Base-by-base conservation (phyloP, 2,329 filamentous ascomycete genomes). In the Chrysoporthe puriensis region DNA sequence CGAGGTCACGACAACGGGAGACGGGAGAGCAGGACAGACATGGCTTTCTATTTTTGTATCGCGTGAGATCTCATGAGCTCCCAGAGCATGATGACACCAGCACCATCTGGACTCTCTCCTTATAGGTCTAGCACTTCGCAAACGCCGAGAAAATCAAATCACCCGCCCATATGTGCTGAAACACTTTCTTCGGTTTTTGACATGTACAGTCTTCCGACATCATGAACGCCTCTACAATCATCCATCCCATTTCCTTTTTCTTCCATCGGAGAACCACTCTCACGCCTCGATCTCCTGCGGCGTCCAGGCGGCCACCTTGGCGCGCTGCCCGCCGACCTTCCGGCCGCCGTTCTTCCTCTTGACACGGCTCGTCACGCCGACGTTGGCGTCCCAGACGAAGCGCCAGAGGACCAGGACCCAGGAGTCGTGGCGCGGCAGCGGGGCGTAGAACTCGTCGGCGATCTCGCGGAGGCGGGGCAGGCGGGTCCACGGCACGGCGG, bases 321-420 rank as follows among this genome's bases (percentile, higher is more conserved):
- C 81, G 32, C 75, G 74, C n/a, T 62, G 70, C 18, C 77, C 79
- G 11, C 88, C 87, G 9, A 90, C 88, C 14, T 87, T 75, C 36
- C 88, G 79, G 0, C 88, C 88, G 9, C 94, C 94, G 73, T 95
- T 87, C 77, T 91, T 91, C 73, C 96, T 85, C 89, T 99, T 99
- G 48, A 99, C 94, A 66, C 96, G 88, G 80, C 94, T 97, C 82
- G 89, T 95, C 77, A 97, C 86, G 36, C 95, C 94, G 58, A 98
- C 93, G 73, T 92, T 89, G 74, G 92, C 89, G 78, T 99, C 96
- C 81, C 90, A 88, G 72, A 99, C 92, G 80, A 99, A 99, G 68
- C 95, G 93, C 93, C 93, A 98, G 73, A 98, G 91, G 63, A 96
- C 95, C 77, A 92, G 91, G 11, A 90, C 86, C 96, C 96, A 99